Conservation (phyloP, 2,329 filamentous ascomycete species). For the Xylaria sp. region DNA sequence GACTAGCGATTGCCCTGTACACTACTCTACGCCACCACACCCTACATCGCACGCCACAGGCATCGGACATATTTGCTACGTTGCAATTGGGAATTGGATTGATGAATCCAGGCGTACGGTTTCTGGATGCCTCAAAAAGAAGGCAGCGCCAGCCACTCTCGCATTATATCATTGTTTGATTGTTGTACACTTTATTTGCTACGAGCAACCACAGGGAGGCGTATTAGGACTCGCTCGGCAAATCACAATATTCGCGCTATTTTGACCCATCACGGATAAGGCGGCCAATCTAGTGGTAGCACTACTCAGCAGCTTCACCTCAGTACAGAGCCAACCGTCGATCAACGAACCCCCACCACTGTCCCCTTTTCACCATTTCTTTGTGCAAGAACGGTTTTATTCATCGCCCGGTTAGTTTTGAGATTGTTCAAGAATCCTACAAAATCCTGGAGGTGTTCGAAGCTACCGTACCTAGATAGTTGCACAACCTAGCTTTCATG, state of each 20-base stretch:
- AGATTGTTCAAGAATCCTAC: not conserved
- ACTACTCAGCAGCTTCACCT: constrained; percentile 3
- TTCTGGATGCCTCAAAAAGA: constrained; percentile 37
- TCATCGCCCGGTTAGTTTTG: constrained; percentile 22
- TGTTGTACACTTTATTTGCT: constrained; percentile 36
- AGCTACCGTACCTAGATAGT: constrained; percentile 19
- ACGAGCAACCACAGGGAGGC: constrained; percentile 18
- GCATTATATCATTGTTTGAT: constrained; percentile 42
- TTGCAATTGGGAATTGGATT: constrained; percentile 43
- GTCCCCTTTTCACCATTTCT: constrained; percentile 5
- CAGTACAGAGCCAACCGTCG: not conserved
- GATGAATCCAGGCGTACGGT: constrained; percentile 37
- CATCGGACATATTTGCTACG: constrained; percentile 35
- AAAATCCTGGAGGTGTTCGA: constrained; percentile 1
- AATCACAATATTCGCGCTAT: not conserved
- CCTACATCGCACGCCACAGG: constrained; percentile 36
- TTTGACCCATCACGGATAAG: not conserved
- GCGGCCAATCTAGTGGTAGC: not conserved
- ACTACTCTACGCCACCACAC: constrained; percentile 37
- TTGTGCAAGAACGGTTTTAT: constrained; percentile 17
- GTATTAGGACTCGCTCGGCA: constrained; percentile 11
- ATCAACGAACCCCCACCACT: constrained; percentile 9
- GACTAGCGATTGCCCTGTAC: constrained; percentile 44
- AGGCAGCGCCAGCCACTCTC: constrained; percentile 37
- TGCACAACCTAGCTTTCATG: constrained; percentile 13